Evolutionary conservation across 2,329 filamentous ascomycete genomes (phyloP).

Genomic region (Monilinia laxa): DNA sequence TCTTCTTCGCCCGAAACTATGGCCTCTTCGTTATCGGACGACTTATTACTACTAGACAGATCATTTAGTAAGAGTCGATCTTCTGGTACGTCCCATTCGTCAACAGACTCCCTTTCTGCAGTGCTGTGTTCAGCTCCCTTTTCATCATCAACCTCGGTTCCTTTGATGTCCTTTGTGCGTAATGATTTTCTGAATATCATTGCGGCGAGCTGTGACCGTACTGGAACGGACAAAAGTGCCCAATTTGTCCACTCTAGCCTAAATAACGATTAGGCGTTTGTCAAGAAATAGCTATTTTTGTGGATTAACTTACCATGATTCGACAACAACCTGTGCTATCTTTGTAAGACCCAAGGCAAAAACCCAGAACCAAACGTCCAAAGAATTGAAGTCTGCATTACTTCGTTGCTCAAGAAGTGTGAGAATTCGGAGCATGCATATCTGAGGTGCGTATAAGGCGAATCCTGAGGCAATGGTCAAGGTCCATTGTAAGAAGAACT

Average conservation of each 20-base stretch:
- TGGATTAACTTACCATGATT: neutral
- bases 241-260: neutral
- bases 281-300: neutral
- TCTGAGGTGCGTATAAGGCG: neutral
- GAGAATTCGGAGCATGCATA: neutral
- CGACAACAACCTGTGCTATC: neutral
- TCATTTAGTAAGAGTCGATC: too few species aligned
- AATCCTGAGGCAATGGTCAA: neutral
- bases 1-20: too few species aligned
- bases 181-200: neutral
- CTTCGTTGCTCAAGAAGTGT: neutral
- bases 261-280: neutral
- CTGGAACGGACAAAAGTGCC: too few species aligned
- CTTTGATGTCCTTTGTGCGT: neutral
- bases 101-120: neutral
- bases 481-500: neutral
- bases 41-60: too few species aligned
- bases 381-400: neutral
- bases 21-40: too few species aligned
- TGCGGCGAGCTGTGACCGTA: neutral
- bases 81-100: neutral
- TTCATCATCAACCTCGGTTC: neutral
- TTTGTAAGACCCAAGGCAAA: neutral
- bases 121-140: neutral
- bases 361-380: neutral